Evolutionary conservation across 176 grass and related monocot species (phyloP).

Genomic region (Stipa capillata): DNA sequence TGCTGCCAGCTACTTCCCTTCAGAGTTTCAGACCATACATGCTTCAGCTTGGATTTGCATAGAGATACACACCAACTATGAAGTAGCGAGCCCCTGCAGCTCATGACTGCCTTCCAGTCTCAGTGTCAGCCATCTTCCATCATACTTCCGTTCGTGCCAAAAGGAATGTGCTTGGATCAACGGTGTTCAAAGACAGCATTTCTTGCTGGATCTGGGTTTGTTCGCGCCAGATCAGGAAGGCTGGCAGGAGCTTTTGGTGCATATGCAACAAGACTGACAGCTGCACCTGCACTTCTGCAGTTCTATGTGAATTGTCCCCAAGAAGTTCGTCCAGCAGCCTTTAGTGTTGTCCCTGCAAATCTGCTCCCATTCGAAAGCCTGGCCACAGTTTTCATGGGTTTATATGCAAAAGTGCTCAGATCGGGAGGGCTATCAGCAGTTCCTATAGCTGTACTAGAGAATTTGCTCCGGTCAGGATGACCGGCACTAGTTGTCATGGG

Average conservation of each 20-base stretch:
- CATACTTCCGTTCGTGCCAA: background rate
- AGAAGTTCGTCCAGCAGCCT: background rate
- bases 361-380: background rate
- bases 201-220: background rate
- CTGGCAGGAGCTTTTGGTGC: conserved; percentile 4
- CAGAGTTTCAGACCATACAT: background rate
- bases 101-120: background rate
- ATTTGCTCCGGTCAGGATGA: background rate
- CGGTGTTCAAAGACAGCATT: background rate
- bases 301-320: background rate
- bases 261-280: conserved; percentile 31
- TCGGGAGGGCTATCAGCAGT: conserved; percentile 22
- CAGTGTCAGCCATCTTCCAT: background rate
- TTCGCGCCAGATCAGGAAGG: background rate
- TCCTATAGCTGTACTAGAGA: background rate
- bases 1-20: background rate
- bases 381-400: background rate
- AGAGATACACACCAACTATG: background rate
- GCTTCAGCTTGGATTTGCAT: background rate
- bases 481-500: background rate
- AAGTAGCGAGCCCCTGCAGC: background rate
- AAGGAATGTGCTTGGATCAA: background rate
- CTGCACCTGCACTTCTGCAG: background rate
- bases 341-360: background rate
- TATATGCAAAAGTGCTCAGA: conserved; percentile 29